A percentile compares a stretch with the other conserved stretches of the same genome.
Conservation (phyloP, 2,329 filamentous ascomycete species). For the Ophiocordyceps camponoti-leonardi region DNA sequence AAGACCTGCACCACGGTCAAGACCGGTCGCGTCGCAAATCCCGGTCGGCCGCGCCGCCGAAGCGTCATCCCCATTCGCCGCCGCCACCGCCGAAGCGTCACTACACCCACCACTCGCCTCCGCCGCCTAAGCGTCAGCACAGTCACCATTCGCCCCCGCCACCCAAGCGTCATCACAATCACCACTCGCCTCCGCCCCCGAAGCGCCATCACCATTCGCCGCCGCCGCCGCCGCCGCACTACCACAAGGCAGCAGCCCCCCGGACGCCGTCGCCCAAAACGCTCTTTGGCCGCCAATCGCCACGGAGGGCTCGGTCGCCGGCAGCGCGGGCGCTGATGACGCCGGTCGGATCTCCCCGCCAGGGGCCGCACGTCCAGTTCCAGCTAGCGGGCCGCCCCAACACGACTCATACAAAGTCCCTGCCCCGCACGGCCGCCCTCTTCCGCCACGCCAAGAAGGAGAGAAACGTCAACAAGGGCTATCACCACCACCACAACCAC, state of each 20-base stretch:
- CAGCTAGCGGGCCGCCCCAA: slow-evolving; percentile 39
- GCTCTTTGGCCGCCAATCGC: slow-evolving; percentile 8
- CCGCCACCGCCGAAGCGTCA: too few species aligned
- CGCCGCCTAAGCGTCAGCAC: slow-evolving; percentile 18
- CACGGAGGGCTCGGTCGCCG: slow-evolving; percentile 1
- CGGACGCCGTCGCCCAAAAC: slow-evolving; percentile 1
- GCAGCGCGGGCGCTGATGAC: slow-evolving; percentile 10
- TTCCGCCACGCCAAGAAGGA: slow-evolving; percentile 37
- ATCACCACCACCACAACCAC: too few species aligned
- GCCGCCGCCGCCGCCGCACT: too few species aligned
- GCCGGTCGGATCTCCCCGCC: slow-evolving; percentile 21
- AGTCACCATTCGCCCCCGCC: slow-evolving; percentile 13
- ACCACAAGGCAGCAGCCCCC: neutral
- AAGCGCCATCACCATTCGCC: slow-evolving; percentile 13
- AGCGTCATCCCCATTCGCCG: slow-evolving; percentile 4
- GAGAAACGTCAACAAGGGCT: slow-evolving; percentile 15
- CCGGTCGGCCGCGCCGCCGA: slow-evolving; percentile 13
- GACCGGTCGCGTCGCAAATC: slow-evolving; percentile 27
- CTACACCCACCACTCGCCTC: too few species aligned
- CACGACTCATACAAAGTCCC: slow-evolving; percentile 65
- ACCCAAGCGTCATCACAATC: slow-evolving; percentile 5
- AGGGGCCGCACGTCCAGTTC: slow-evolving; percentile 19
- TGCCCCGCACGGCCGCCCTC: slow-evolving; percentile 62
- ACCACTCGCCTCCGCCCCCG: slow-evolving; percentile 13
- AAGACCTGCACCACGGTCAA: slow-evolving; percentile 44